These are phyloP conservation scores for Capronia epimyces DNA, from an alignment of 2,329 filamentous ascomycete genomes.

Conservation along the genomic window DNA sequence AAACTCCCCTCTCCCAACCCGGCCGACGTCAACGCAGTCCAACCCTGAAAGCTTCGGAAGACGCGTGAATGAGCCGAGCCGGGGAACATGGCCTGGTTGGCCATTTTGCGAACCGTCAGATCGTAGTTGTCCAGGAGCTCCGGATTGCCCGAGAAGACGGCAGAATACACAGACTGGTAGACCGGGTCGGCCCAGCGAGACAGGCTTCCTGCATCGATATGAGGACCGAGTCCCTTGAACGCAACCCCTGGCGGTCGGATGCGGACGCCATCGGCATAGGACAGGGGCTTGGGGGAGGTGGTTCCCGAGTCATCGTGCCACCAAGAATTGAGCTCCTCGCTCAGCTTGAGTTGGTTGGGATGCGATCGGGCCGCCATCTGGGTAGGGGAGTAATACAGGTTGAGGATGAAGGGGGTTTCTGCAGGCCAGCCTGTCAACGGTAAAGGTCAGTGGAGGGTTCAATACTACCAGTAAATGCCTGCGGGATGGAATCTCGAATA, in stretches of 20 bases:
- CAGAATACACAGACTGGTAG: constrained; percentile 37
- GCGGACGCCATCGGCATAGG: constrained; percentile 40
- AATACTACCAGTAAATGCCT: no score
- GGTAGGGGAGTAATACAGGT: constrained; percentile 37
- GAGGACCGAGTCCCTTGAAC: constrained; percentile 42
- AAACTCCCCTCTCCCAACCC: constrained; percentile 37
- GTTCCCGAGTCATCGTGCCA: constrained; percentile 35
- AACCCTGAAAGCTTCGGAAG: constrained; percentile 40
- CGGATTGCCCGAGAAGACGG: constrained; percentile 38
- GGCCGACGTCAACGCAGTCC: constrained; percentile 40
- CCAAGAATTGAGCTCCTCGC: constrained; percentile 37
- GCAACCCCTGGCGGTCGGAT: constrained; percentile 37
- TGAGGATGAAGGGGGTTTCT: constrained; percentile 38
- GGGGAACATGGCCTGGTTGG: constrained; percentile 32
- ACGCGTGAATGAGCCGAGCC: constrained; percentile 38
- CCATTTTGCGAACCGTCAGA: constrained; percentile 33
- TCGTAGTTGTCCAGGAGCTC: constrained; percentile 38
- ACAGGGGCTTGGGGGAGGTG: constrained; percentile 35
- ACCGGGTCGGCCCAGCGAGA: constrained; percentile 40
- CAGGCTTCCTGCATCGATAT: constrained; percentile 43
- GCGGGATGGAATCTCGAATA: background rate
- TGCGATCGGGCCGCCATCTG: constrained; percentile 39
- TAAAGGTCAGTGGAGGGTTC: background rate
- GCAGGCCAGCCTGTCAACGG: constrained; percentile 33
- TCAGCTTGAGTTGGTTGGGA: constrained; percentile 36